Base-by-base conservation (phyloP, 139 green algal genomes). In the Haematococcus lacustris region DNA sequence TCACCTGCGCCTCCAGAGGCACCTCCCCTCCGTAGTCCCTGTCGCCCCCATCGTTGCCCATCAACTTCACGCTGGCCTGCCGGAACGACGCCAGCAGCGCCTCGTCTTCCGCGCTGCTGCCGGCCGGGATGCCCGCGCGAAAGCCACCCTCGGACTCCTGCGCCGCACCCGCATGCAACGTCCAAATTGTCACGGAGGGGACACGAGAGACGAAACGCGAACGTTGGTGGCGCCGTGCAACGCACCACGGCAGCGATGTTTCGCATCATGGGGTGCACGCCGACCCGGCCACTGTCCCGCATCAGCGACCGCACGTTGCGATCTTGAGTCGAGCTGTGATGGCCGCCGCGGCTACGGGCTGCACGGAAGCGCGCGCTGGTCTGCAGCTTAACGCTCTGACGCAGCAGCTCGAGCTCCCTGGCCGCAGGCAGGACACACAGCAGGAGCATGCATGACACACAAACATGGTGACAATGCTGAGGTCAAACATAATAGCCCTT, bases 21-120 rank as follows among this genome's bases (percentile, higher is more conserved):
- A 80, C 62, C 62, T 97, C 90, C 2, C 88, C 88, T 0, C 85
- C 85, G 83, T 95, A 96, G 28, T 85, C 75, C 4, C 78, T 68
- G 72, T 95, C 88, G 2, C 82, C 88, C 25, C 70, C 76, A 35
- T 89, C 88, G 28, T 85, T 71, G 1, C 86, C 86, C 88, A 92
- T 92, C 32, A 73, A 38, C 60, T 74, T 76, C 28, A 74, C 72
- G 4, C 34, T 51, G 51, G 51, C 32, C 30, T 30, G 51, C 57
- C 66, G 64, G 66, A 79, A 79, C 43, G 28, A 28, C 1, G 66
- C 51, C 41, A 79, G 39, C 32, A 62, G 41, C 40, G 35, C 35
- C n/a, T 38, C 39, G 21, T 59, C 32, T 65, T 51, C 40, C 17
- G 65, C 50, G 37, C n/a, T 47, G 35, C 23, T 17, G 32, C 13